Base-by-base conservation (phyloP, 345 rosid species). In the Mangifera indica region DNA sequence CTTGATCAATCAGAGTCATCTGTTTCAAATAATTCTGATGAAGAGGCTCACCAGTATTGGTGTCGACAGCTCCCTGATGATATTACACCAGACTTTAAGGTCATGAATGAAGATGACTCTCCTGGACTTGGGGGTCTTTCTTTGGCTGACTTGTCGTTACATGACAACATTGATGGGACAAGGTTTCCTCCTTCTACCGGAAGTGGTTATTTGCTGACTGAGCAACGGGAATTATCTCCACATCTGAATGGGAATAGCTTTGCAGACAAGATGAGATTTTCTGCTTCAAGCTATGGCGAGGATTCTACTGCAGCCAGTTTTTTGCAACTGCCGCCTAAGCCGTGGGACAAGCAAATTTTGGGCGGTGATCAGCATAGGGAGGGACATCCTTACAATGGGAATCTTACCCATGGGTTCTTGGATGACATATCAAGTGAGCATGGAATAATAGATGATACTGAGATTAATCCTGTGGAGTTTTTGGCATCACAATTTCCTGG, bases 61-160 rank as follows among this genome's bases (percentile, higher is more conserved):
- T 88, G 89, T 66, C 93, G 77, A 81, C 97, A 96, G 81, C 96
- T 96, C 57, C 98, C 99, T 18, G 98, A 93, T 75, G 97, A 93
- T 76, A 88, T 93, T 65, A 96, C 99, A 49, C 99, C 98, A 10
- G 98, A 95, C 70, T 95, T 95, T 72, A 87, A 87, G 83, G 84
- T 91, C 60, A 80, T 86, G 85, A 81, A 82, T 53, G 96, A 95
- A 73, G 97, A 88, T 73, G 92, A 85, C 51, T 80, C 96, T 11
- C 94, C 82, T 61, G 87, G 85, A 56, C 57, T 83, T 46, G 90
- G 84, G 49, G 83, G 87, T 45, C 82, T 93, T 21, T 93, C 97
- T 72, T 81, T 93, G 66, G 80, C 88, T 17, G 83, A 87, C 65
- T 84, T 91, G 80, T 95, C 96, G 0, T 83, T 92, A 76, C 89